Evolutionary conservation across 768 basidiomycete genomes (phyloP), one percentile per base, ranked within the genome.

Genomic region (Kwoniella sp.): DNA sequence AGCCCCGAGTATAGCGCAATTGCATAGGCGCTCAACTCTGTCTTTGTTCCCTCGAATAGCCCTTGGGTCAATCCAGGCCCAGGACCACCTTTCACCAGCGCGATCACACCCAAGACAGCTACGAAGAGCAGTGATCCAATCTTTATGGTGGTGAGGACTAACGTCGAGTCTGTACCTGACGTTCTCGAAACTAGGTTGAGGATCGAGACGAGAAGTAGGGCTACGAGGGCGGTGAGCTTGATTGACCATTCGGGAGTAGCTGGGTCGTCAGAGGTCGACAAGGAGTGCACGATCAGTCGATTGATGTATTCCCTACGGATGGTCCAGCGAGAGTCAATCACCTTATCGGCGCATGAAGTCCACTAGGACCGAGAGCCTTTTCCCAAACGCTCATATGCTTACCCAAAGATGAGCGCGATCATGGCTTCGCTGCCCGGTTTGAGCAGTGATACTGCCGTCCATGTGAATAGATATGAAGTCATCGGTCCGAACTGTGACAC

Each of bases 1-100:
- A 98, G 82, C 2, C 93, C 92, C 12, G 93, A 95, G 80, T 96
- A 99, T 5, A 97, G 83, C 0, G 94, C 95, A n/a, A 97, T 83
- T 5, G 94, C 91, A 82, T 92, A 97, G 1, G 87, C 84, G 1
- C 91, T 90, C 0, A 92, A 90, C 67, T 90, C 90, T 20, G 81
- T 85, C 61, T 88, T 90, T 20, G 91, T 89, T 8, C 85, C 87
- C 13, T 84, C 81, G 72, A 95, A 96, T 29, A 90, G 77, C n/a
- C 88, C 84, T 48, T 65, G 15, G 2, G 55, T 52, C 37, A 78
- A 63, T 9, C 67, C 63, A 13, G 66, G 61, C 0, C 72, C 74
- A 12, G 74, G 63, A 4, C 79, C 79, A 54, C 72, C 48, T 20
- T 65, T 56, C 1, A 72, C 28, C n/a, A 75, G 58, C 28, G 61